A percentile compares a stretch with the other conserved stretches of the same genome.
phyloP scores from a whole-genome alignment of 441 rosid genomes.

The Gossypium laxum region DNA sequence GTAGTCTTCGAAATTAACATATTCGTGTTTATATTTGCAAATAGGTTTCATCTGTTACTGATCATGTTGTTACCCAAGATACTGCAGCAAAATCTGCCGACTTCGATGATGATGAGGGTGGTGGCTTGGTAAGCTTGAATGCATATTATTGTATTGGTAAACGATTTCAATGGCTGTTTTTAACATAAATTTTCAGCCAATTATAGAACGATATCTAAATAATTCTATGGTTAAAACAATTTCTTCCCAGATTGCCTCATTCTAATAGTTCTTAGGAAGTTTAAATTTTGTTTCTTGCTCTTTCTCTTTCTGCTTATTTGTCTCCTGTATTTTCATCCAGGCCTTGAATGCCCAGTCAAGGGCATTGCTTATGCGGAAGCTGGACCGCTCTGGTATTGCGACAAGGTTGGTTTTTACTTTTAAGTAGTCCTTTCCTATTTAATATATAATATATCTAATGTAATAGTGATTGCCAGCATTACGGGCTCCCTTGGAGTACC shows the following conservation, averaged over 20 bases:
- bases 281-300: neutral
- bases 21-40: constrained; percentile 6
- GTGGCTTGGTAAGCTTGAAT: constrained; percentile 62
- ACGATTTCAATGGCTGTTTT: no score
- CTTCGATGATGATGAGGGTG: constrained; percentile 92
- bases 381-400: constrained; percentile 80
- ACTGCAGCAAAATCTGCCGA: constrained; percentile 65
- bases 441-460: neutral
- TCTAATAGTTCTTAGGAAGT: neutral
- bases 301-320: neutral
- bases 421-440: neutral
- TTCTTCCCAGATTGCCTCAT: neutral
- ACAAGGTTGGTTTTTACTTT: constrained; percentile 42
- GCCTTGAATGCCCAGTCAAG: constrained; percentile 84
- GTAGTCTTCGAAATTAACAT: neutral
- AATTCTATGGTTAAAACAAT: neutral
- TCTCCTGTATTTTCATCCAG: constrained; percentile 26
- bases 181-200: no score
- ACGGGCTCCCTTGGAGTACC: constrained; percentile 60
- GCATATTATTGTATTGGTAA: neutral
- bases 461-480: constrained; percentile 33
- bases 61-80: constrained; percentile 72
- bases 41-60: constrained; percentile 83
- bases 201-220: no score
- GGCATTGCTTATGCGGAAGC: constrained; percentile 66